These are phyloP conservation scores for Centaurea solstitialis DNA, from an alignment of 129 eudicot species.

Conservation along the genomic window DNA sequence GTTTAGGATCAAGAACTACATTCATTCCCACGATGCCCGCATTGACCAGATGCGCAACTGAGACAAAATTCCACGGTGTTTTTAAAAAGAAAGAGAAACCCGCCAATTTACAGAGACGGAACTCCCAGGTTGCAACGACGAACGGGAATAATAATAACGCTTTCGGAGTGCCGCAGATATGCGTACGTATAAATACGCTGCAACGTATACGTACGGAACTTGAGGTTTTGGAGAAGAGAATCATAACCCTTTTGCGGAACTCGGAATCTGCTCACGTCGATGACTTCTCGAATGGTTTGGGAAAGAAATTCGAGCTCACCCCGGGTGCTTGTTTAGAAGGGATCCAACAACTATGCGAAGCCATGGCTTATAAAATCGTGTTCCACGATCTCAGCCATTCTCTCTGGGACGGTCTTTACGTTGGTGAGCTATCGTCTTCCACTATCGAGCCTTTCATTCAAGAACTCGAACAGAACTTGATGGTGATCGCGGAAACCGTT, in stretches of 20 bases:
- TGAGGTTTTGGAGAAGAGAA: constrained; percentile 80
- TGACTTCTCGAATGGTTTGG: constrained; percentile 77
- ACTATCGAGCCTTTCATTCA: constrained; percentile 80
- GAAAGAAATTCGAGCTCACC: constrained; percentile 78
- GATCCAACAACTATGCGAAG: constrained; percentile 82
- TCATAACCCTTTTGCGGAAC: constrained; percentile 81
- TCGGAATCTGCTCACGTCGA: constrained; percentile 80
- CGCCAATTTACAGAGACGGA: constrained; percentile 51
- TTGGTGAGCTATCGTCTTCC: constrained; percentile 75
- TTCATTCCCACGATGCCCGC: constrained; percentile 93
- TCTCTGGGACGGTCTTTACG: constrained; percentile 83
- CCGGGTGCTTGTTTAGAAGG: constrained; percentile 78
- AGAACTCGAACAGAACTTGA: constrained; percentile 72
- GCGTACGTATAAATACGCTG: constrained; percentile 80
- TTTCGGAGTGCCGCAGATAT: constrained; percentile 72
- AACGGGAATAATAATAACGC: constrained; percentile 52
- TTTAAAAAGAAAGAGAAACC: constrained; percentile 91
- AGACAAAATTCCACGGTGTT: constrained; percentile 63
- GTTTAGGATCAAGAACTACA: constrained; percentile 79
- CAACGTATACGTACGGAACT: constrained; percentile 73
- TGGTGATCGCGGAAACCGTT: constrained; percentile 64
- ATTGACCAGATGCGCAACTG: constrained; percentile 76
- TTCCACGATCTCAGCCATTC: constrained; percentile 80
- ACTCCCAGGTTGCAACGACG: constrained; percentile 69
- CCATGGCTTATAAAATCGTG: constrained; percentile 70